phyloP scores from a whole-genome alignment of 768 basidiomycete genomes.

The Austroboletus eburneus region DNA sequence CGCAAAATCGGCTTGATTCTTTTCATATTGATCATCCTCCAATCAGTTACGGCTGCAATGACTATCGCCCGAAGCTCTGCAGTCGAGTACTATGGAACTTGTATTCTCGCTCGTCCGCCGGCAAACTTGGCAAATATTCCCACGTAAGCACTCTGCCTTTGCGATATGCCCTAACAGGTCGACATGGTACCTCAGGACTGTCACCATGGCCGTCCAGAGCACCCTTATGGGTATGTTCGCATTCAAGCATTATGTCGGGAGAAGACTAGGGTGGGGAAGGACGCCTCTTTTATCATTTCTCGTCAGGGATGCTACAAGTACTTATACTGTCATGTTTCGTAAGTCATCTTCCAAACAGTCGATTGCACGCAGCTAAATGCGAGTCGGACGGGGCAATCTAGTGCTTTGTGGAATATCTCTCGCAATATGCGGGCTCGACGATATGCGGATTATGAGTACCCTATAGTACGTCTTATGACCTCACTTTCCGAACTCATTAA shows the following conservation, averaged over 20 bases:
- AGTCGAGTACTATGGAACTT: constrained; percentile 7
- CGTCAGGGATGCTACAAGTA: constrained; percentile 44
- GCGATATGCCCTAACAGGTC: not conserved
- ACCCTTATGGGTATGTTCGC: constrained; percentile 36
- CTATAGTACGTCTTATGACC: constrained; percentile 2
- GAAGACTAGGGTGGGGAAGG: constrained; percentile 39
- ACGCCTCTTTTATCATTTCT: constrained; percentile 39
- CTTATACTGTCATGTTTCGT: constrained; percentile 41
- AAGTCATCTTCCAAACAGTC: not conserved
- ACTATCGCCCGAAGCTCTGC: constrained; percentile 18
- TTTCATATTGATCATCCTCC: constrained; percentile 6
- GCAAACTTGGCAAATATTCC: not conserved
- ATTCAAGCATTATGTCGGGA: constrained; percentile 33
- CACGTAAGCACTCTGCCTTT: constrained; percentile 15
- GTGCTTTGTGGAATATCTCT: constrained; percentile 3
- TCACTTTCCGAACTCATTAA: not conserved
- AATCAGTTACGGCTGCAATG: constrained; percentile 14
- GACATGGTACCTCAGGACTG: constrained; percentile 5
- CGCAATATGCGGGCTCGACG: not conserved
- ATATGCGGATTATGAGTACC: not conserved
- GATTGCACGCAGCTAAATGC: not conserved
- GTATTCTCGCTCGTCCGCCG: constrained; percentile 21
- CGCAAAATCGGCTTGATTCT: constrained; percentile 20
- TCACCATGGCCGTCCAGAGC: constrained; percentile 32
- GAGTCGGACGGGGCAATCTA: not conserved